These are phyloP conservation scores for Blattamonas nauphoetae DNA, from an alignment of 78 protist genomes.

Conservation along the genomic window DNA sequence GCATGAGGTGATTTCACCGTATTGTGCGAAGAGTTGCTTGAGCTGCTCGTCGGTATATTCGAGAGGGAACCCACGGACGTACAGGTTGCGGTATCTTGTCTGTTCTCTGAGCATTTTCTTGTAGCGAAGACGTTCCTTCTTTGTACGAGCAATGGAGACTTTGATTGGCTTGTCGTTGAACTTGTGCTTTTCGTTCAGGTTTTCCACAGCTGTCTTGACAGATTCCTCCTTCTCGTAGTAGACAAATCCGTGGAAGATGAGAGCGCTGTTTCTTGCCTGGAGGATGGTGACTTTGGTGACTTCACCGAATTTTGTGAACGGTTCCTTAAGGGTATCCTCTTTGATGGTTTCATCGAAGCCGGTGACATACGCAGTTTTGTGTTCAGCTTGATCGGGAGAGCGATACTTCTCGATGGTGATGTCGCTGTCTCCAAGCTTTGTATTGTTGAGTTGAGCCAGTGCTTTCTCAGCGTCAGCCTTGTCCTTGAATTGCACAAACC, in stretches of 20 bases:
- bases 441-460: neutral
- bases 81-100: neutral
- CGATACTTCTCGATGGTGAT: neutral
- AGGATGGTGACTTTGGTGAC: neutral
- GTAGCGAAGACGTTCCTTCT: neutral
- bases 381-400: neutral
- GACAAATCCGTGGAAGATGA: no score
- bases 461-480: neutral
- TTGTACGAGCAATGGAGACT: neutral
- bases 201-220: neutral
- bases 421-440: neutral
- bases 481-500: neutral
- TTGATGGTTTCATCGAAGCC: neutral
- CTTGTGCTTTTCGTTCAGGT: neutral
- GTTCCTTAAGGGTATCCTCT: neutral
- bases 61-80: neutral
- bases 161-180: no score
- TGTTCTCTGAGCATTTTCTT: neutral
- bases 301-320: neutral
- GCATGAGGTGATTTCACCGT: neutral
- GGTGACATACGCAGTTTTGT: neutral
- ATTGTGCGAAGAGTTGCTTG: conserved; percentile 3
- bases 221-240: neutral
- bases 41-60: neutral
- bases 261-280: neutral